Evolutionary conservation across 2,329 filamentous ascomycete genomes (phyloP), one percentile per base, ranked within the genome.

Genomic region (Apiospora marii): DNA sequence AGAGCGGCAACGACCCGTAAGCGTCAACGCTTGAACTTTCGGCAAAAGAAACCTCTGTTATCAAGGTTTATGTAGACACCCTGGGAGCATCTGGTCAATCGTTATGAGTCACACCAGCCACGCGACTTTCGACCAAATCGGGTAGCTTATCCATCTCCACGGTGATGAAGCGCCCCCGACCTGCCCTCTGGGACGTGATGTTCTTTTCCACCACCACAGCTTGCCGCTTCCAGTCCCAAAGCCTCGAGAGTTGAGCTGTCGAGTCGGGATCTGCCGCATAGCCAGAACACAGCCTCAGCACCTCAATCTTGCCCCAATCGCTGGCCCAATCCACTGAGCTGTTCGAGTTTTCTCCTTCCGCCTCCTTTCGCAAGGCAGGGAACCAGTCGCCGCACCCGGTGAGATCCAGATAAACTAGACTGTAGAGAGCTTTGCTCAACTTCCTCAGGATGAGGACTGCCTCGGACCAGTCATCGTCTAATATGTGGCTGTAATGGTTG

Each of bases 391-490:
- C 81, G 74, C 90, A 92, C 1, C 90, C 90, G 0, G 88, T 90
- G 51, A 92, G 80, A 76, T 92, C 89, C 10, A 92, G 83, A 69
- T 88, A 90, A 78, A 91, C 89, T 1, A 92, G 83, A 24, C 86
- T 80, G 76, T 92, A 92, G 10, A 91, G 81, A 27, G 81, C 82
- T 73, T 83, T 85, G 79, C 88, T 89, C 16, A 92, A 81, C 74
- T 86, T 85, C 69, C 86, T 85, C 68, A 92, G 80, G 2, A 92
- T 80, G 24, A 88, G 79, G 6, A 90, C 84, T 0, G 89, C 88
- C 78, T 92, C 90, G 37, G 84, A 85, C 87, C 87, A 92, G 80
- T 92, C 89, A 49, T 86, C 81, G 75, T 91, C 89, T 4, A 91
- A 80, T 1, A 82, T 83, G 75, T 91, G 89, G 27, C 88, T 90